Evolutionary conservation across 2,329 filamentous ascomycete species (phyloP), one percentile per base, ranked within the genome.

Genomic region (Sclerotinia borealis): DNA sequence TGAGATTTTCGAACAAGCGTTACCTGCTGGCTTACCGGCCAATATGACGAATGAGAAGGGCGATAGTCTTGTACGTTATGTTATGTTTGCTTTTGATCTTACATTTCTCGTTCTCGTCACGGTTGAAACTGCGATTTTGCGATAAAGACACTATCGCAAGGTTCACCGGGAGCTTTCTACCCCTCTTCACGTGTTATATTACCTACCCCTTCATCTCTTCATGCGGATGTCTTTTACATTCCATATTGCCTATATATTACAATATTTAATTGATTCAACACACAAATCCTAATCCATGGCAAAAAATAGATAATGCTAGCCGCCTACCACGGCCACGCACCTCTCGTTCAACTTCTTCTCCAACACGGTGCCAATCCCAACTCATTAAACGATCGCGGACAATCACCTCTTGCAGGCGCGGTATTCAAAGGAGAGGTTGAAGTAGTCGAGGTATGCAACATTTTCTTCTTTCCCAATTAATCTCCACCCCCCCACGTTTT

Each of bases 1-100:
- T 2, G 72, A 81, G 6, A 74, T 84, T 15, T 83, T 92, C n/a
- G 72, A 80, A 48, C 82, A 87, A 74, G 88, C 88, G 54, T 74
- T 92, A 43, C 78, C 80, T 1, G 85, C 84, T 2, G 88, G 89
- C 1, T 77, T 91, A 31, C 88, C 88, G 0, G 78, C 83, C 1
- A 91, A 90, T 70, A 78, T 91, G 74, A 90, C 87, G 27, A 91
- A 91, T 70, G 82, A 88, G 56, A 87, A 89, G 67, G 89, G 88
- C 55, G 88, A 92, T 72, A 89, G 83, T n/a, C 75, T 91, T 65
- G 83, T 85, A 78, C 49, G 79, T 68, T 15, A 34, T n/a, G n/a
- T 61, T 31, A 36, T n/a, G 1, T 54, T 39, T 2, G 11, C 1
- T 25, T 8, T 4, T 7, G 29, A 5, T 51, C 36, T 17, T 17